Base-by-base conservation (phyloP, 495 filamentous ascomycete species). In the Podospora conica region DNA sequence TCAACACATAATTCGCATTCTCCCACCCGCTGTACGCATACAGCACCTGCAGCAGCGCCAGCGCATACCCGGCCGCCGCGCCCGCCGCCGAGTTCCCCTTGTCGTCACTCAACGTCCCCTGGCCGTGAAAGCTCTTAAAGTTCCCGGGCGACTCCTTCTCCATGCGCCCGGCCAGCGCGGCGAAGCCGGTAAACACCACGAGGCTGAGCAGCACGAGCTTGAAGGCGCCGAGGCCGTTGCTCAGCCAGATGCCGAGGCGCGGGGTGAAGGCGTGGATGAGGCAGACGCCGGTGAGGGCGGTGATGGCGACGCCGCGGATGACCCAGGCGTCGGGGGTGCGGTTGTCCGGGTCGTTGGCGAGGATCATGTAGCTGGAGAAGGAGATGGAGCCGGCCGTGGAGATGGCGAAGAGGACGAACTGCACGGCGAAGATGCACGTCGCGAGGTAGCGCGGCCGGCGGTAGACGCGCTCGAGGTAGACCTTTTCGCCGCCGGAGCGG, bases 1-100 rank as follows among this genome's bases (percentile, higher is more conserved):
- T 84, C 61, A 88, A 65, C 27, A 75, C 85, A 76, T 86, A 74
- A 53, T 71, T 86, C 56, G 85, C 84, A 70, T 87, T 86, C 55
- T 82, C 83, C 74, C 85, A 88, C 6, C 86, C 86, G 61, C 83
- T 82, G 60, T 86, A 88, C 7, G 80, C 81, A 78, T 83, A 88
- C 33, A 87, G 82, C 58, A 88, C 83, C 65, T 88, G 86, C 65
- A 85, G 83, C 48, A 88, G 66, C 2, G 85, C 83, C 33, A 85
- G 78, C 9, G 81, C 81, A 67, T 86, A 87, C 12, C 82, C 82
- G 3, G 76, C 73, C 0, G 74, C 70, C 2, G 61, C 55, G 2
- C 66, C 58, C 3, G 68, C 57, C 6, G 40, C 21, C 0, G 68
- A 25, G 29, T 63, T 33, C 18, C 53, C 57, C 12, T 33, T 53